Conservation (phyloP, 75 land plant genomes). For the Pseudotsuga menziesii region DNA sequence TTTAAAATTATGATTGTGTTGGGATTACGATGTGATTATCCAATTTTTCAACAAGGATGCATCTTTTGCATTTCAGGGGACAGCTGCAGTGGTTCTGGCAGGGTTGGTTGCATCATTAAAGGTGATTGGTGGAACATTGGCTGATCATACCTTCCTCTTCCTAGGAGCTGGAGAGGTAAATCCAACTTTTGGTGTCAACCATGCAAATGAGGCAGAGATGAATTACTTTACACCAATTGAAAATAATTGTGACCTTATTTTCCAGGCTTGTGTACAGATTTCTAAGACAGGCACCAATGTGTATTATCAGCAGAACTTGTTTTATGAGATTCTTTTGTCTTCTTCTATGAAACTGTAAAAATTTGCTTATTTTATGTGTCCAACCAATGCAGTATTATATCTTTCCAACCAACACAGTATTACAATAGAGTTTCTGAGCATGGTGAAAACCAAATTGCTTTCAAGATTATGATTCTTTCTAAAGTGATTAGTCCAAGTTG, state of each 20-base stretch:
- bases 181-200: background rate
- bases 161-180: slow-evolving; percentile 98
- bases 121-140: slow-evolving; percentile 73
- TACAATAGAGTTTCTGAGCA: background rate
- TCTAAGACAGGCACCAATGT: background rate
- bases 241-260: background rate
- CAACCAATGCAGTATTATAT: too few relatives aligned
- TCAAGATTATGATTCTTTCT: background rate
- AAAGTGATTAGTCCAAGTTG: background rate
- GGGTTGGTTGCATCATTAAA: slow-evolving; percentile 77
- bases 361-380: background rate
- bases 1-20: background rate
- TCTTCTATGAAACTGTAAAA: background rate
- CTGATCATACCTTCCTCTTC: slow-evolving; percentile 89
- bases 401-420: background rate
- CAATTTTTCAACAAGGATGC: background rate
- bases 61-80: slow-evolving; percentile 54
- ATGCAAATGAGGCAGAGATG: background rate
- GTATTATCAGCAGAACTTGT: background rate
- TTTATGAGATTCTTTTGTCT: background rate
- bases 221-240: background rate
- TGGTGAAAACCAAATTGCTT: background rate
- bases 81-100: slow-evolving; percentile 93
- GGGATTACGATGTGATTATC: background rate
- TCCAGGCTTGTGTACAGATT: background rate